A percentile compares a stretch with the other conserved stretches of the same genome.
These are phyloP conservation scores for Rutstroemia sp. DNA, from an alignment of 2,329 filamentous ascomycete genomes.

Conservation along the genomic window DNA sequence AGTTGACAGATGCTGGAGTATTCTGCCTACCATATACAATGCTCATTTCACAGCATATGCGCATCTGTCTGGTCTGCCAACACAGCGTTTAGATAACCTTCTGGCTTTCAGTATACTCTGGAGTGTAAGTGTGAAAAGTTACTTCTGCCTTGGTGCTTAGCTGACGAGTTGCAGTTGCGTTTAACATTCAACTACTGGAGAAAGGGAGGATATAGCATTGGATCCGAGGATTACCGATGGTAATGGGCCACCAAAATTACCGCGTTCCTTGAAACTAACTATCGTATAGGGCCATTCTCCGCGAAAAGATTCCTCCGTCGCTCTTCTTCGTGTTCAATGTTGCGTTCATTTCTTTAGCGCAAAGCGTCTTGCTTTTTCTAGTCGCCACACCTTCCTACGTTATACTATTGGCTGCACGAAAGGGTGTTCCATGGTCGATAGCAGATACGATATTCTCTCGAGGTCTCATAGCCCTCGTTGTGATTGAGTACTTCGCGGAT, in stretches of 20 bases:
- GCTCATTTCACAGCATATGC: slow-evolving; percentile 81
- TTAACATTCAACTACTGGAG: slow-evolving; percentile 97
- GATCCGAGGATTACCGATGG: slow-evolving; percentile 95
- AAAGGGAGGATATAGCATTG: slow-evolving; percentile 81
- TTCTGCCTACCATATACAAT: slow-evolving; percentile 82
- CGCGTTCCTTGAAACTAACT: slow-evolving; percentile 5
- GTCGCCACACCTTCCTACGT: slow-evolving; percentile 79
- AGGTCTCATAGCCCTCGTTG: slow-evolving; percentile 46
- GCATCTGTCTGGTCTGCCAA: slow-evolving; percentile 62
- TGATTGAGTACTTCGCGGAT: slow-evolving; percentile 76
- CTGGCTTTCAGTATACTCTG: slow-evolving; percentile 66
- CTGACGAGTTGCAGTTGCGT: slow-evolving; percentile 45
- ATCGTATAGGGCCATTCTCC: slow-evolving; percentile 58
- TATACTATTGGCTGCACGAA: slow-evolving; percentile 64
- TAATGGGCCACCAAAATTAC: slow-evolving; percentile 22
- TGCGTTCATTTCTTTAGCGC: slow-evolving; percentile 78
- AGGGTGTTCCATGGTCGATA: slow-evolving; percentile 45
- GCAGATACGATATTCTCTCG: slow-evolving; percentile 53
- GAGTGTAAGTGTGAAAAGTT: slow-evolving; percentile 53
- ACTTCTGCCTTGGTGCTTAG: slow-evolving; percentile 5
- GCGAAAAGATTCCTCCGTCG: slow-evolving; percentile 49
- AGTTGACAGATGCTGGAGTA: slow-evolving; percentile 85
- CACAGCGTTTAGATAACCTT: slow-evolving; percentile 64
- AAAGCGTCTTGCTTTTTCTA: slow-evolving; percentile 73
- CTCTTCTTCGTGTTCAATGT: slow-evolving; percentile 81